phyloP scores from a whole-genome alignment of 2,329 filamentous ascomycete species.

The Neopestalotiopsis sp. region DNA sequence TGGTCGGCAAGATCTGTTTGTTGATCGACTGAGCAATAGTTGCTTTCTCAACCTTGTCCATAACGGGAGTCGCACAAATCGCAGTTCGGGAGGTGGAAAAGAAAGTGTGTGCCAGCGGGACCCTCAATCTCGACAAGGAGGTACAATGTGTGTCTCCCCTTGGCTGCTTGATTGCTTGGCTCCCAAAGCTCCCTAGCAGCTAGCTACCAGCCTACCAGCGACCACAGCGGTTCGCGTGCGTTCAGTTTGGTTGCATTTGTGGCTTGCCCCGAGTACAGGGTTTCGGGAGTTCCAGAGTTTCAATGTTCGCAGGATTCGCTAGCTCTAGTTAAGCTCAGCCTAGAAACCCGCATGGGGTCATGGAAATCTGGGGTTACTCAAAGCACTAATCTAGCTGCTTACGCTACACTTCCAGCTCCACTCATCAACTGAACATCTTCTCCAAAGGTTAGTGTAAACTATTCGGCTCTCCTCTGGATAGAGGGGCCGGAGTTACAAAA shows the following conservation, averaged over 20 bases:
- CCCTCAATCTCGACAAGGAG: background rate
- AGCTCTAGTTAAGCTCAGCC: slow-evolving; percentile 1
- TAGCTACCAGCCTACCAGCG: background rate
- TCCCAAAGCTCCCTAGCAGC: background rate
- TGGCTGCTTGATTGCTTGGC: background rate
- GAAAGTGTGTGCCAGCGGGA: background rate
- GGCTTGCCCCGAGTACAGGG: slow-evolving; percentile 2
- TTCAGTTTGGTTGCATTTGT: background rate
- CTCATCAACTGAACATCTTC: background rate
- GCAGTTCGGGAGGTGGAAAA: background rate
- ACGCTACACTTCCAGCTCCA: background rate
- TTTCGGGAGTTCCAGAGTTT: background rate
- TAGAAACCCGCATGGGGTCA: background rate
- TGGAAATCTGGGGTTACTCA: slow-evolving; percentile 1
- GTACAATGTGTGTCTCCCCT: too few species aligned
- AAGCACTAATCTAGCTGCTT: background rate
- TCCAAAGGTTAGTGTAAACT: too few species aligned
- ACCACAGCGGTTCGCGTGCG: background rate
- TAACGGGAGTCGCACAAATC: background rate
- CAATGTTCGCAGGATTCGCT: background rate
- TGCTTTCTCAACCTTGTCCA: slow-evolving; percentile 7
- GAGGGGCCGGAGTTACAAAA: too few species aligned
- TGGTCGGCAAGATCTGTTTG: slow-evolving; percentile 6
- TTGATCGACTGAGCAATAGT: background rate
- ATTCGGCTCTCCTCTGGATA: too few species aligned